A percentile compares a stretch with the other conserved stretches of the same genome.
phyloP scores from a whole-genome alignment of 2,329 filamentous ascomycete genomes.

The Arthrinium phaeospermum region DNA sequence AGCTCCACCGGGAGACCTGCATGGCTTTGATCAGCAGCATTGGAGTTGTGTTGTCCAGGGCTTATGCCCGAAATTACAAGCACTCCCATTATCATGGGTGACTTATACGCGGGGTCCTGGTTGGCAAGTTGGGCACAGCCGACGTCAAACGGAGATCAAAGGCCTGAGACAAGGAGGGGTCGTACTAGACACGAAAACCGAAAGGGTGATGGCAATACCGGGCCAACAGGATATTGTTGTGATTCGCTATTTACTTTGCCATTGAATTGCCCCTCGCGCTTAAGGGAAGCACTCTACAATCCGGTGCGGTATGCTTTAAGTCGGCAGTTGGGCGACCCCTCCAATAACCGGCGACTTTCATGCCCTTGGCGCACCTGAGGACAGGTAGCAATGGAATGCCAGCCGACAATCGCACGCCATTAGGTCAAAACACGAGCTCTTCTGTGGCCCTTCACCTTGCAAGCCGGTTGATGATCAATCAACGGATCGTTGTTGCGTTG shows the following conservation, averaged over 20 bases:
- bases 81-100: neutral
- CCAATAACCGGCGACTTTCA: neutral
- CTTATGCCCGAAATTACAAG: neutral
- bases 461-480: neutral
- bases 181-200: neutral
- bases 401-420: neutral
- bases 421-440: neutral
- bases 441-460: neutral
- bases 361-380: neutral
- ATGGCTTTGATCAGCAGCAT: neutral
- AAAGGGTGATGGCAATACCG: neutral
- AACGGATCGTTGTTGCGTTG: neutral
- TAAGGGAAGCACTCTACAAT: neutral
- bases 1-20: neutral
- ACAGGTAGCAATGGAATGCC: neutral
- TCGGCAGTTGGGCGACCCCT: constrained; percentile 1
- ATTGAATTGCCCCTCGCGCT: neutral
- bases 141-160: constrained; percentile 7
- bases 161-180: constrained; percentile 11
- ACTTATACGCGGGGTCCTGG: neutral
- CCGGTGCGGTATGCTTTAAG: neutral
- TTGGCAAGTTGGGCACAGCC: neutral
- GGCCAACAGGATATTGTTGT: constrained; percentile 2
- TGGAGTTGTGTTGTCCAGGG: neutral
- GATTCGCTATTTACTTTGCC: neutral